A percentile compares a stretch with the other conserved stretches of the same genome.
Evolutionary conservation across 2,329 filamentous ascomycete species (phyloP).

Genomic region (Exserohilum rostratum): DNA sequence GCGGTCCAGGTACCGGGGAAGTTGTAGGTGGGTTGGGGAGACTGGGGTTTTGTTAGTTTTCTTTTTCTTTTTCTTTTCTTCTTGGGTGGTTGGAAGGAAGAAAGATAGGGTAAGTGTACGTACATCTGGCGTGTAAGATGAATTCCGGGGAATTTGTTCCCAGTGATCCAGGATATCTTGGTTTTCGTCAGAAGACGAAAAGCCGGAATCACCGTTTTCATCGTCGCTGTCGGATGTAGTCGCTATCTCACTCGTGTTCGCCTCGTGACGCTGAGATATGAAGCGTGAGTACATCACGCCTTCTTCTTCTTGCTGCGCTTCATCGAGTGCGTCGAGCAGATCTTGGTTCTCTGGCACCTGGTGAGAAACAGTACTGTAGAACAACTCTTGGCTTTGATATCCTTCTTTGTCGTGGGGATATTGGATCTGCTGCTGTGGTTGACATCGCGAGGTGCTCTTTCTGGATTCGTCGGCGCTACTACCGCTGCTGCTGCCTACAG

Average conservation of each 20-base stretch:
- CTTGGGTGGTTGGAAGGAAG: neutral
- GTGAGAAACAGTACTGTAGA: neutral
- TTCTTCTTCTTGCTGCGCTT: neutral
- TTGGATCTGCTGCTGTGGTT: neutral
- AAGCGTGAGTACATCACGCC: neutral
- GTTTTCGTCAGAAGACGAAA: neutral
- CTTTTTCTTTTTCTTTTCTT: no score
- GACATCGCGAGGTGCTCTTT: neutral
- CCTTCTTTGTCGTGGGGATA: neutral
- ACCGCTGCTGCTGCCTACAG: conserved; percentile 12
- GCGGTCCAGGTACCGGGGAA: conserved; percentile 26
- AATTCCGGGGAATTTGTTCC: neutral
- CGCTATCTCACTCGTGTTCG: no score
- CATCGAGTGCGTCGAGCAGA: neutral
- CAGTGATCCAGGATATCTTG: neutral
- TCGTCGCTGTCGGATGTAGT: no score
- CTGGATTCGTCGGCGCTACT: neutral
- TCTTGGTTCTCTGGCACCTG: no score
- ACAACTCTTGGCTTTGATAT: neutral
- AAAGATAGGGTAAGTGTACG: no score
- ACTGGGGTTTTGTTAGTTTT: neutral
- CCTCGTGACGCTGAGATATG: neutral
- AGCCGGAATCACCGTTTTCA: no score
- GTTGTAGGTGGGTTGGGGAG: neutral
- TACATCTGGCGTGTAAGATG: no score